A percentile compares a stretch with the other conserved stretches of the same genome.
phyloP scores from a whole-genome alignment of 257 asterid genomes.

The Ophiorrhiza pumila region DNA sequence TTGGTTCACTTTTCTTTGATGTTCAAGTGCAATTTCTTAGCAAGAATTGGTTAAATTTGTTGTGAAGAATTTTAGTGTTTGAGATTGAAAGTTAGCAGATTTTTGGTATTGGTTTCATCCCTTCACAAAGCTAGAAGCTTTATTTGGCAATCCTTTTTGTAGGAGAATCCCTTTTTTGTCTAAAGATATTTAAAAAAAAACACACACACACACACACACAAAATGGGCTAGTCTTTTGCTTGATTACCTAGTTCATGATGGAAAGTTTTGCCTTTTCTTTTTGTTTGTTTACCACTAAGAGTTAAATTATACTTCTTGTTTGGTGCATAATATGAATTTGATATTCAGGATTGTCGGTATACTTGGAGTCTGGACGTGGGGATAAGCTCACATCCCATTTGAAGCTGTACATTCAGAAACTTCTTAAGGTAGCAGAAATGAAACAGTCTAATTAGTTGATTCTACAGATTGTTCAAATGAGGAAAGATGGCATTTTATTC shows the following conservation, averaged over 20 bases:
- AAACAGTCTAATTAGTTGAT: neutral
- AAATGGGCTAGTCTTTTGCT: too few species aligned
- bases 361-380: constrained; percentile 69
- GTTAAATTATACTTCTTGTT: constrained; percentile 4
- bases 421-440: constrained; percentile 61
- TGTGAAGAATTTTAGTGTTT: neutral
- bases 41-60: neutral
- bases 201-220: too few species aligned
- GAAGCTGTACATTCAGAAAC: constrained; percentile 59
- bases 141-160: neutral
- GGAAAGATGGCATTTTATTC: neutral
- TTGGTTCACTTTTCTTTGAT: constrained; percentile 13
- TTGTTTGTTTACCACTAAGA: neutral
- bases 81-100: neutral
- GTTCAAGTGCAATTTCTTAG: neutral
- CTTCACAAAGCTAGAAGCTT: neutral
- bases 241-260: neutral
- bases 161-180: too few species aligned
- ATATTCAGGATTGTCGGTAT: constrained; percentile 45
- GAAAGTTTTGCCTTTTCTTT: neutral
- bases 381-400: constrained; percentile 48
- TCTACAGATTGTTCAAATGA: neutral
- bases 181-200: too few species aligned
- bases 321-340: neutral
- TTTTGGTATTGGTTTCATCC: neutral